Evolutionary conservation across 176 grass and related monocot species (phyloP), one percentile per base, ranked within the genome.

Genomic region (Aegilops speltoides): DNA sequence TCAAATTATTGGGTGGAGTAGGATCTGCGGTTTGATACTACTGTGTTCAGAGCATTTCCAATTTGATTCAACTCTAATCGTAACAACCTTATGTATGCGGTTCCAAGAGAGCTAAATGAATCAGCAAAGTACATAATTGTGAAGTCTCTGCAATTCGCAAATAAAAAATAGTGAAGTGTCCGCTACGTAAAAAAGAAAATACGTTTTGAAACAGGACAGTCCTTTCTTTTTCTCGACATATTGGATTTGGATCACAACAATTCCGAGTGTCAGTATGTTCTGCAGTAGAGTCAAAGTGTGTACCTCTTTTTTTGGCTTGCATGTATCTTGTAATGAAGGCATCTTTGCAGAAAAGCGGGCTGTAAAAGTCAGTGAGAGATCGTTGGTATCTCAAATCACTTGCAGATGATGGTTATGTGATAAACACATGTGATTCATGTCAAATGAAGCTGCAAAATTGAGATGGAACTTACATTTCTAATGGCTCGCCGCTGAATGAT

Each of bases 321-420:
- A 26, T 91, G 82, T 77, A 90, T 93, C 83, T 96, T 96, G 92
- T 99, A 94, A 82, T 86, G 97, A 64, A 99, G 91, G 68, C 85
- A 93, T 91, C 97, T 95, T 84, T 96, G 94, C 82, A 94, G 89
- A 91, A 99, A 96, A 82, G 75, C 83, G 5, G 97, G 94, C 97
- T 99, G 88, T 65, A 91, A 56, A 85, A 82, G 68, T 59, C 31
- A 78, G 46, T 22, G 25, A 73, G 59, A 1, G 73, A 72, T 65
- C 32, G 41, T 89, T 88, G 71, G 71, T 17, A 87, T 60, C 63
- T 63, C 79, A 81, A 84, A 66, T 50, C 79, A 83, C 45, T 87
- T 90, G 63, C 38, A 90, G 7, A 25, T 70, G 60, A 71, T 59
- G 16, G 54, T 85, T 88, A 82, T 37, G 86, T 37, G 33, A 29